Evolutionary conservation across 179 eudicot genomes (phyloP).

Genomic region (Patellifolia procumbens): DNA sequence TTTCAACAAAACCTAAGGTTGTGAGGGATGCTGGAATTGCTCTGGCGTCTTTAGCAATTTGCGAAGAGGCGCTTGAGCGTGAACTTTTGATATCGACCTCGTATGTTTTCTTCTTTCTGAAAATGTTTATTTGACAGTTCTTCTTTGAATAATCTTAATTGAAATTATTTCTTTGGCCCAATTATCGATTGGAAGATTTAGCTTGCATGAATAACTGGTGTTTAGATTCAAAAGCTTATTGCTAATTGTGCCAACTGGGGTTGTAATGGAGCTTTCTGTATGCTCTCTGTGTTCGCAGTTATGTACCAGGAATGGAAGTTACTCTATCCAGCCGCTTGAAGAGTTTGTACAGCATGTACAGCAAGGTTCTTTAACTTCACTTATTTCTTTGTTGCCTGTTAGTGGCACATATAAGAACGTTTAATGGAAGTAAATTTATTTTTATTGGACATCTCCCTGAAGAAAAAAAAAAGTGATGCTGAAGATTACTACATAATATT

Average conservation of each 20-base stretch:
- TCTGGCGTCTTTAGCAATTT: conserved; percentile 68
- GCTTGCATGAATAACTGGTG: not conserved
- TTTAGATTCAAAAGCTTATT: conserved; percentile 1
- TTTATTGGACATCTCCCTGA: not conserved
- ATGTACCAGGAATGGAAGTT: conserved; percentile 98
- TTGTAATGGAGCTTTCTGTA: conserved; percentile 26
- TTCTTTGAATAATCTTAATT: not conserved
- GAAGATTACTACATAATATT: not conserved
- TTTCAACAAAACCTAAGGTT: conserved; percentile 62
- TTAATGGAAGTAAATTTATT: not conserved
- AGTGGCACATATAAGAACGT: not conserved
- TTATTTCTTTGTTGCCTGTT: not conserved
- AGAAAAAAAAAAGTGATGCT: too few relatives aligned
- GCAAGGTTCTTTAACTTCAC: conserved; percentile 55
- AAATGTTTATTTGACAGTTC: not conserved
- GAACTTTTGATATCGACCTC: conserved; percentile 93
- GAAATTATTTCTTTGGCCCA: too few relatives aligned
- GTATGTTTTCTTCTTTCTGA: conserved; percentile 49
- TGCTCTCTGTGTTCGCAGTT: conserved; percentile 52
- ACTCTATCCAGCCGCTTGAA: conserved; percentile 85
- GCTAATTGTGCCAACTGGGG: conserved; percentile 18
- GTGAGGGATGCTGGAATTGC: conserved; percentile 91
- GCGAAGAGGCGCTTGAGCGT: conserved; percentile 91
- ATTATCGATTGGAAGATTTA: too few relatives aligned
- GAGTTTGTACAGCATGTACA: conserved; percentile 88